These are phyloP conservation scores for Penicillium sp. DNA, from an alignment of 2,329 filamentous ascomycete species.

Conservation along the genomic window DNA sequence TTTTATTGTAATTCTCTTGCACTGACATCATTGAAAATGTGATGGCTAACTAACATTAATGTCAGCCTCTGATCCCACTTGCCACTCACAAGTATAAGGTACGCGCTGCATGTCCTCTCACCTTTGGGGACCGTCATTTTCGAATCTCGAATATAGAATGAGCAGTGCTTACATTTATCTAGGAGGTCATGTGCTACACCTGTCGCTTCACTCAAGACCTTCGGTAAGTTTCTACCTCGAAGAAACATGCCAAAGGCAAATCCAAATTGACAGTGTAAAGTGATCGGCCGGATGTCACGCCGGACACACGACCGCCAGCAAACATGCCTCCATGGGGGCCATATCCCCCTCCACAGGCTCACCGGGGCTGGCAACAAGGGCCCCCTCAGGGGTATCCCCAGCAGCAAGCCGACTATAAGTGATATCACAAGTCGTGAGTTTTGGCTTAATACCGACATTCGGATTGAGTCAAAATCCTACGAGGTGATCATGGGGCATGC, in stretches of 20 bases:
- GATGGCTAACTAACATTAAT: slow-evolving; percentile 9
- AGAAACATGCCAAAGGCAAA: not conserved
- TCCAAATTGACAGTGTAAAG: slow-evolving; percentile 16
- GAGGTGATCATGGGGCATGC: no score
- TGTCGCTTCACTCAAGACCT: slow-evolving; percentile 37
- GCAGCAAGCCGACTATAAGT: slow-evolving; percentile 23
- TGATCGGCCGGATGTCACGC: slow-evolving; percentile 36
- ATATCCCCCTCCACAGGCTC: slow-evolving; percentile 17
- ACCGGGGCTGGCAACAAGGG: slow-evolving; percentile 13
- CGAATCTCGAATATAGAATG: not conserved
- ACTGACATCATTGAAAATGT: not conserved
- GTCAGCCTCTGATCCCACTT: slow-evolving; percentile 37
- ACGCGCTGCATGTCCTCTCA: slow-evolving; percentile 1
- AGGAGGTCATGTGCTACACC: slow-evolving; percentile 38
- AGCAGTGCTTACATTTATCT: not conserved
- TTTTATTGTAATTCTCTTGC: slow-evolving; percentile 34
- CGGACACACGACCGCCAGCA: slow-evolving; percentile 31
- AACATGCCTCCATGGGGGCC: slow-evolving; percentile 20
- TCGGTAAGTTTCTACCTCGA: slow-evolving; percentile 21
- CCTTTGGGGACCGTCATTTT: no score
- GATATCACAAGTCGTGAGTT: not conserved
- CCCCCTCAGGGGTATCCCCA: slow-evolving; percentile 10
- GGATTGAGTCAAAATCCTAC: no score
- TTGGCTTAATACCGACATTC: no score
- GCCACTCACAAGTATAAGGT: slow-evolving; percentile 39